phyloP scores from a whole-genome alignment of 805 yeast species.

The Cyberlindnera lachancei region DNA sequence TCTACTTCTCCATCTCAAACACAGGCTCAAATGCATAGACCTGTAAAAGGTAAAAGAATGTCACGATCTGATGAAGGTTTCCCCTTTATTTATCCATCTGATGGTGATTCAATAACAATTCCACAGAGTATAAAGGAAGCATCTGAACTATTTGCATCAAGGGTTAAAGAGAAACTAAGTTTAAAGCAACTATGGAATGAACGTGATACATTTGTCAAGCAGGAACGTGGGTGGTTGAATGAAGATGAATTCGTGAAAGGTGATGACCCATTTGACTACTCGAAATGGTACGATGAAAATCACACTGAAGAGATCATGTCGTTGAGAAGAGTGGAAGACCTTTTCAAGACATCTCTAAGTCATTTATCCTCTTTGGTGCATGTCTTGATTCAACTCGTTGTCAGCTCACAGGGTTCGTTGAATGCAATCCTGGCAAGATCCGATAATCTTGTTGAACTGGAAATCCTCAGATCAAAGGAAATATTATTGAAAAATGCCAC shows the following conservation, averaged over 20 bases:
- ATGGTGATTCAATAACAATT: slow-evolving; percentile 21
- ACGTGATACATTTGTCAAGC: slow-evolving; percentile 59
- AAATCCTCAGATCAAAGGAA: slow-evolving; percentile 48
- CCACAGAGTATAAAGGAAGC: slow-evolving; percentile 83
- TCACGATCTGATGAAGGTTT: slow-evolving; percentile 60
- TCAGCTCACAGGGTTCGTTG: slow-evolving; percentile 17
- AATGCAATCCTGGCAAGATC: slow-evolving; percentile 18
- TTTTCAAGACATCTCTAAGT: slow-evolving; percentile 47
- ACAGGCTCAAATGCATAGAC: slow-evolving; percentile 35
- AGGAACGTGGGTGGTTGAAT: slow-evolving; percentile 58
- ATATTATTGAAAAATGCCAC: slow-evolving; percentile 51
- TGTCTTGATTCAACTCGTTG: slow-evolving; percentile 58
- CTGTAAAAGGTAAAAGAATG: slow-evolving; percentile 38
- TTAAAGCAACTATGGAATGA: slow-evolving; percentile 66
- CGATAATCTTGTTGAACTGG: slow-evolving; percentile 37
- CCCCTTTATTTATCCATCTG: slow-evolving; percentile 60
- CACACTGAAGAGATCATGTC: slow-evolving; percentile 29
- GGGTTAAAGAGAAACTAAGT: slow-evolving; percentile 61
- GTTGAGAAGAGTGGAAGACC: slow-evolving; percentile 49
- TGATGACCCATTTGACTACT: slow-evolving; percentile 27
- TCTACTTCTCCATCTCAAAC: slow-evolving; percentile 67
- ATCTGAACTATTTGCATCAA: slow-evolving; percentile 51
- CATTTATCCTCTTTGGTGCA: slow-evolving; percentile 56
- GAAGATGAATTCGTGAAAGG: slow-evolving; percentile 5
- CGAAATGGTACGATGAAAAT: slow-evolving; percentile 13